Evolutionary conservation across 1,139 yeast species (phyloP).

Genomic region (Zygoascus hellenicus): DNA sequence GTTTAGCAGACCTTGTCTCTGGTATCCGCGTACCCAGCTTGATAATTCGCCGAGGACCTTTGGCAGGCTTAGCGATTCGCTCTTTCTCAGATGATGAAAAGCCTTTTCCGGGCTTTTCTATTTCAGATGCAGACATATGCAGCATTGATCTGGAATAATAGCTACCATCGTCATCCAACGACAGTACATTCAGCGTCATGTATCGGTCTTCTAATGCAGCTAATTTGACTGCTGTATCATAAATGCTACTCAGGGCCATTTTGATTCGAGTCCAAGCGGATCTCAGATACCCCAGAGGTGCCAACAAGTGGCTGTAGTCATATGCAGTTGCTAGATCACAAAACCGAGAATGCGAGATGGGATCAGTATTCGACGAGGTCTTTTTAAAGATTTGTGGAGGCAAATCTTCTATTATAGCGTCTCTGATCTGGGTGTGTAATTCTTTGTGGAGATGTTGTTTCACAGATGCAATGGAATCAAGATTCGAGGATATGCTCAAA

Average conservation of each 20-base stretch:
- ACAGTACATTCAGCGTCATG: not conserved
- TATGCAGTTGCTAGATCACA: too few relatives aligned
- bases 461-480: slow-evolving; percentile 54
- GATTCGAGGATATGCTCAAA: slow-evolving; percentile 66
- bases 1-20: too few relatives aligned
- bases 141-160: slow-evolving; percentile 1
- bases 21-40: not conserved
- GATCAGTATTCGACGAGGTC: not conserved
- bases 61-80: not conserved
- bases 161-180: not conserved
- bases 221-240: not conserved
- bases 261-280: not conserved
- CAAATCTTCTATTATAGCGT: slow-evolving; percentile 66
- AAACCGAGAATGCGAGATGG: not conserved
- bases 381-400: slow-evolving; percentile 36
- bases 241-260: not conserved
- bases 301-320: too few relatives aligned
- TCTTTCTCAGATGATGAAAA: not conserved
- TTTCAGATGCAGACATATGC: not conserved
- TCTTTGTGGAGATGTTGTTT: slow-evolving; percentile 34
- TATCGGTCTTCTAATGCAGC: not conserved
- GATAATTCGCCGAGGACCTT: not conserved
- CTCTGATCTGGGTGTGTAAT: slow-evolving; percentile 64
- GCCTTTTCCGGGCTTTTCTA: not conserved
- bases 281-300: too few relatives aligned